Base-by-base conservation (phyloP, 2,329 filamentous ascomycete genomes). In the Pseudogymnoascus sp. region DNA sequence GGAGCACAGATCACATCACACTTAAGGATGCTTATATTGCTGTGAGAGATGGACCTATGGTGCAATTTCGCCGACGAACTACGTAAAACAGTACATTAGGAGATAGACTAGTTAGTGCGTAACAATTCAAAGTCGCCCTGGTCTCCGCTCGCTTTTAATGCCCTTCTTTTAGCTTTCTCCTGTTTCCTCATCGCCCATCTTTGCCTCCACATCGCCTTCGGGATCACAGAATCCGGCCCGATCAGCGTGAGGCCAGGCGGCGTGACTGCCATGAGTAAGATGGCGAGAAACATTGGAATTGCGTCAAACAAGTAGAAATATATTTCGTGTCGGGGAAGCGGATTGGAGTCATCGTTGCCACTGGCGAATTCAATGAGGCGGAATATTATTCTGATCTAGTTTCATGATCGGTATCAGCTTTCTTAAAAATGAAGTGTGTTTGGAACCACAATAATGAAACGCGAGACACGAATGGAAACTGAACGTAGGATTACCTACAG, bases 351-450 rank as follows among this genome's bases (percentile, higher is more conserved):
- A 40, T 72, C 71, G 27, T 77, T 68, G 3, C 80, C 81, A 10
- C 73, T 73, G 0, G 75, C 75, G 67, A 82, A 87, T 69, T 87
- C 82, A 59, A 76, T 70, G 1, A 87, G 75, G 27, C 83, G 82
- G 72, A 81, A 87, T 64, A 84, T 77, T 68, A 87, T 85, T 18
- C 85, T 80, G 31, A 79, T 70, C 76, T 82, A 61, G 8, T 6
- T 18, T 27, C 27, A 10, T 4, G 39, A 60, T 33, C 4, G 5
- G 5, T 18, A n/a, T 42, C 6, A 52, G 29, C 15, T 10, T 60
- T 45, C 10, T 13, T 31, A 25, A 13, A 27, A 27, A 55, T 60
- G 21, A 3, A 9, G 21, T 15, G n/a, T 18, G n/a, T 8, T 42
- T 13, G 18, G 7, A 10, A 25, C 39, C 40, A 65, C 45, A 63